Evolutionary conservation across 1,139 yeast genomes (phyloP).

Genomic region (Pneumocystis jirovecii): DNA sequence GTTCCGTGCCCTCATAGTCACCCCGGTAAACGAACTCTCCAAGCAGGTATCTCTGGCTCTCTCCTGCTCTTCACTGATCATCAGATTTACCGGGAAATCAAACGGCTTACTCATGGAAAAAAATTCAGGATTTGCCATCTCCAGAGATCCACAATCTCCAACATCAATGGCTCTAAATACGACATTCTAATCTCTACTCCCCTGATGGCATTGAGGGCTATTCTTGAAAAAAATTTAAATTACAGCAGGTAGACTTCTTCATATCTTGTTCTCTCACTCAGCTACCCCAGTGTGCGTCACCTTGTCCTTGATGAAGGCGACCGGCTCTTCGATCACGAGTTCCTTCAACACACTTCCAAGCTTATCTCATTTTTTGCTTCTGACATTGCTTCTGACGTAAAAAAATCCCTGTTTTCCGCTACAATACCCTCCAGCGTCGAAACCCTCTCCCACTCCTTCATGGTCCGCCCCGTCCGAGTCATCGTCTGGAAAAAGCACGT

Average conservation of each 20-base stretch:
- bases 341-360: conserved; percentile 80
- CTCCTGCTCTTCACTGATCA: background rate
- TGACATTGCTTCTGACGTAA: conserved; percentile 29
- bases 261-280: background rate
- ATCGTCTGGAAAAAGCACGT: conserved; percentile 67
- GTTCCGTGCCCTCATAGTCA: conserved; percentile 50
- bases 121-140: conserved; percentile 52
- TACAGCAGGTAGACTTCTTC: conserved; percentile 32
- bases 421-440: conserved; percentile 92
- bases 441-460: conserved; percentile 68
- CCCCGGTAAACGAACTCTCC: conserved; percentile 90
- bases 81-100: conserved; percentile 47
- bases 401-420: conserved; percentile 78
- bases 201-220: conserved; percentile 60
- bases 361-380: conserved; percentile 49
- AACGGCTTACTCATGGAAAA: conserved; percentile 35
- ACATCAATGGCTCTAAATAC: conserved; percentile 51
- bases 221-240: conserved; percentile 40
- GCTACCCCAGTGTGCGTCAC: conserved; percentile 38
- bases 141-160: conserved; percentile 61
- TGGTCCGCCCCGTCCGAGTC: conserved; percentile 72
- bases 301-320: conserved; percentile 92
- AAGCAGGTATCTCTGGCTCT: conserved; percentile 32
- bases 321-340: conserved; percentile 77
- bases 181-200: conserved; percentile 85